Conservation (phyloP, 148 eudicot species). For the Amaranthus palmeri region DNA sequence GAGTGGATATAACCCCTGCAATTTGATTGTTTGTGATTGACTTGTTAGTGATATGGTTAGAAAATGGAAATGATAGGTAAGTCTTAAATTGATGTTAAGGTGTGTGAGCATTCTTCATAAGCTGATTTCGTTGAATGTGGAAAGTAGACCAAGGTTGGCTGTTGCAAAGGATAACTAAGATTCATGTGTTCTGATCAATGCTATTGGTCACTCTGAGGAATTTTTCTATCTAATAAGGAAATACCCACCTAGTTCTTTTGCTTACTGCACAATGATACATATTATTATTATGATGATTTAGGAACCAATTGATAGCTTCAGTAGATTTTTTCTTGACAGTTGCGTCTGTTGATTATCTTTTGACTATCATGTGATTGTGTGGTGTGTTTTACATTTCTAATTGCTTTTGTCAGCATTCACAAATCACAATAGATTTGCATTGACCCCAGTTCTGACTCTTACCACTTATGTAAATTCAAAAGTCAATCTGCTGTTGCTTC, state of each 20-base stretch:
- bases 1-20: not conserved
- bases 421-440: not conserved
- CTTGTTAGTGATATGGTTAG: not conserved
- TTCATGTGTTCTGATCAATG: not conserved
- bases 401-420: not conserved
- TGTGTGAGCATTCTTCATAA: not conserved
- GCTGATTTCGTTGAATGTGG: not conserved
- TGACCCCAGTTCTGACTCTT: not conserved
- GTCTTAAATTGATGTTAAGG: not conserved
- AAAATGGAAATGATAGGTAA: not conserved
- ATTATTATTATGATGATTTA: not conserved
- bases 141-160: not conserved
- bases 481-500: not conserved
- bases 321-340: not conserved
- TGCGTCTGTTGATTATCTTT: not conserved
- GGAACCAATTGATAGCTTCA: not conserved
- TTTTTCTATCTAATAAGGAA: not conserved
- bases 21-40: not conserved
- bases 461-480: not conserved
- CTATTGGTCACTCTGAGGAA: not conserved
- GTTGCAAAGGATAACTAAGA: not conserved
- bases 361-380: no score
- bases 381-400: not conserved
- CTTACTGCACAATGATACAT: not conserved
- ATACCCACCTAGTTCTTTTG: not conserved